Percentiles rank a stretch among this genome's conserved stretches.
These are phyloP conservation scores for Candolleomyces eurysporus DNA, from an alignment of 768 basidiomycete genomes.

Conservation along the genomic window DNA sequence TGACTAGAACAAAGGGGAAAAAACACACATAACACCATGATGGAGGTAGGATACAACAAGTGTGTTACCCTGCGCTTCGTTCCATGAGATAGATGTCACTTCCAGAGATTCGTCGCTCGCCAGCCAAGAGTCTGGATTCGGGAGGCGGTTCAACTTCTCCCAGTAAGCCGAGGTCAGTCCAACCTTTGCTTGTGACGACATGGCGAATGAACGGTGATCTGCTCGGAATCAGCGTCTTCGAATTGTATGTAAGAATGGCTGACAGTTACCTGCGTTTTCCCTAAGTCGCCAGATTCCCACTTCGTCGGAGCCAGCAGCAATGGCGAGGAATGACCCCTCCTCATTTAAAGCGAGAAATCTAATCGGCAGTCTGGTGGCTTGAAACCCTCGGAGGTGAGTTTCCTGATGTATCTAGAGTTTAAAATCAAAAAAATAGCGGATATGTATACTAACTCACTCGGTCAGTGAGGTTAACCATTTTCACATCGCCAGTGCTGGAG, in stretches of 20 bases:
- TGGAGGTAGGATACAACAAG: background rate
- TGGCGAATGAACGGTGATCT: too few species aligned
- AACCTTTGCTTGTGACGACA: too few species aligned
- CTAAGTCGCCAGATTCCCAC: background rate
- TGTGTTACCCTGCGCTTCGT: background rate
- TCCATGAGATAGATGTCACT: background rate
- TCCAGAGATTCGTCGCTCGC: background rate
- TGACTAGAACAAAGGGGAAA: too few species aligned
- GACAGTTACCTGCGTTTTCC: too few species aligned
- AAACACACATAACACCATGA: background rate
- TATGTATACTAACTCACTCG: too few species aligned
- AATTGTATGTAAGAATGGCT: background rate
- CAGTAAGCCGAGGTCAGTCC: too few species aligned
- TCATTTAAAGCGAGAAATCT: background rate
- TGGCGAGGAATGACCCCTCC: background rate
- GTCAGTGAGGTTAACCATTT: background rate
- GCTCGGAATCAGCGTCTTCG: too few species aligned
- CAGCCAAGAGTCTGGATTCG: background rate
- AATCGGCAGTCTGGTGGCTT: background rate
- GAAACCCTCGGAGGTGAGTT: background rate
- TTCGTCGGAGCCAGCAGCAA: background rate
- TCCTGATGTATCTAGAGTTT: background rate
- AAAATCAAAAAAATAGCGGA: too few species aligned
- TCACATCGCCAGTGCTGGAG: background rate
- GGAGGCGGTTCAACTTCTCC: background rate